Evolutionary conservation across 2,329 filamentous ascomycete species (phyloP).

Genomic region (Fusarium nematophilum): DNA sequence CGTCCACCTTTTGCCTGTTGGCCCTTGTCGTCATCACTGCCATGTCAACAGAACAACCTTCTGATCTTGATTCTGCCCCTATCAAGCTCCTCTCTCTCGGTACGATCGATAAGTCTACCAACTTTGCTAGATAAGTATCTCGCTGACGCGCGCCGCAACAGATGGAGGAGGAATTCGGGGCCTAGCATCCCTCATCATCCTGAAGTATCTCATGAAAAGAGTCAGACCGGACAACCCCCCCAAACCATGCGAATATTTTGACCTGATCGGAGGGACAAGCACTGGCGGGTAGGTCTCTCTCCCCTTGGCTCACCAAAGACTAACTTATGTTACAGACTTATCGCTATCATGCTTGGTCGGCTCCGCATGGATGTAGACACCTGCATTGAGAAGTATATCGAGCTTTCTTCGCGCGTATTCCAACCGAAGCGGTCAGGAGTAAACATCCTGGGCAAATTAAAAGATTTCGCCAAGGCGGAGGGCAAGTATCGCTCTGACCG

Average conservation of each 20-base stretch:
- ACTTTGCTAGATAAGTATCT: too few species aligned
- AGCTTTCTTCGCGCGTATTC: not conserved
- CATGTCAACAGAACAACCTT: too few species aligned
- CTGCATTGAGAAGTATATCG: not conserved
- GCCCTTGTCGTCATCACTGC: too few species aligned
- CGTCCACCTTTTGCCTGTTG: too few species aligned
- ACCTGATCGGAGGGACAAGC: constrained; percentile 6
- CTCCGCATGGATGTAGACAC: not conserved
- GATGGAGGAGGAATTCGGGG: constrained; percentile 3
- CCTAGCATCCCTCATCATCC: constrained; percentile 3
- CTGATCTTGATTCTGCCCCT: too few species aligned
- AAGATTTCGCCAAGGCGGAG: too few species aligned
- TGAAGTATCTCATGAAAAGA: not conserved
- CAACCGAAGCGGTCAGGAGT: too few species aligned
- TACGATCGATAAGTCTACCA: too few species aligned
- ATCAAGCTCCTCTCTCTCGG: too few species aligned
- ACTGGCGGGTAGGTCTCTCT: constrained; percentile 1
- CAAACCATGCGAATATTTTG: constrained; percentile 7
- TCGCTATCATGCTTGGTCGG: constrained; percentile 7
- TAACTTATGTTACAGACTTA: not conserved
- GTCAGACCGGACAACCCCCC: rapidly evolving
- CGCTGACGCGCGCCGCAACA: too few species aligned
- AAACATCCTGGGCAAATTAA: too few species aligned
- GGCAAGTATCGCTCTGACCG: not conserved
- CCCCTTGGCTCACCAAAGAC: not conserved